Conservation (phyloP, 1,284 basidiomycete genomes). For the Chalciporus sp. region DNA sequence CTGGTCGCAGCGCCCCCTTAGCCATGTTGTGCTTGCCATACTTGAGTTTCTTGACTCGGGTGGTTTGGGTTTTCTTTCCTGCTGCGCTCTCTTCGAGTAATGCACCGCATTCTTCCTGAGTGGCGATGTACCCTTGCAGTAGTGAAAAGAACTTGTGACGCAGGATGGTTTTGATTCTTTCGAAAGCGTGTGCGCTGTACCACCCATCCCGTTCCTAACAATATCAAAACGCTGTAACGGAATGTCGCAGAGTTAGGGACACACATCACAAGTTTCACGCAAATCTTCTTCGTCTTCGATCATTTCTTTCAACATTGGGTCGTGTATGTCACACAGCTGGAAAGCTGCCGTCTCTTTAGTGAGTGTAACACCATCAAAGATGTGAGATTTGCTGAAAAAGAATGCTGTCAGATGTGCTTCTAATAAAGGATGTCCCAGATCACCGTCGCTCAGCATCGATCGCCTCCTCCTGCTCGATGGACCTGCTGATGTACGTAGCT, state of each 20-base stretch:
- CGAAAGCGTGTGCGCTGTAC: conserved; percentile 76
- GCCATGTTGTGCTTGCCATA: conserved; percentile 83
- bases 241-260: conserved; percentile 29
- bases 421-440: conserved; percentile 21
- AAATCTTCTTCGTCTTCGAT: conserved; percentile 73
- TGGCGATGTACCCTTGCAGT: conserved; percentile 71
- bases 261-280: conserved; percentile 71
- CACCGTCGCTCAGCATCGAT: conserved; percentile 44
- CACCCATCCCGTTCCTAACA: conserved; percentile 80
- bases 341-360: conserved; percentile 87
- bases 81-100: conserved; percentile 55
- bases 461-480: conserved; percentile 43
- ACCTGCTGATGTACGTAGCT: conserved; percentile 38
- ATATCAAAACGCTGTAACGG: not conserved
- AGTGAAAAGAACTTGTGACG: conserved; percentile 85
- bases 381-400: conserved; percentile 62
- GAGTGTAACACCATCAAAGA: conserved; percentile 85
- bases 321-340: conserved; percentile 90
- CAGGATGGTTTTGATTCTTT: conserved; percentile 83
- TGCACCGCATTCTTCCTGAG: conserved; percentile 71
- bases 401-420: not conserved
- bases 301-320: conserved; percentile 79
- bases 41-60: conserved; percentile 48
- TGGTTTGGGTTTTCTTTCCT: conserved; percentile 43
- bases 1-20: conserved; percentile 75